Conservation (phyloP, 352 stramenopile genomes). For the Globisporangium lucens region DNA sequence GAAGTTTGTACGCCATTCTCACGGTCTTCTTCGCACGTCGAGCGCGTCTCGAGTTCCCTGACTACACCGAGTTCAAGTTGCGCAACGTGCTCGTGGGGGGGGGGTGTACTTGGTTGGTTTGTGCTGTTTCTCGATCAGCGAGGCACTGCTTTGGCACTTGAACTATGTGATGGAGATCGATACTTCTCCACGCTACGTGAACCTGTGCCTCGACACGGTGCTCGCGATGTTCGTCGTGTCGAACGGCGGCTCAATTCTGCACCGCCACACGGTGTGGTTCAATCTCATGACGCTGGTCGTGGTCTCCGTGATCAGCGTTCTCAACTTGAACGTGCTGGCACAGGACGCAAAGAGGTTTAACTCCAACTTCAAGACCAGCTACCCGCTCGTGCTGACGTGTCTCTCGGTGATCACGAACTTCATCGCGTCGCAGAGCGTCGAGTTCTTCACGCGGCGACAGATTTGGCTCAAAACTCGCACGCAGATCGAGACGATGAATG, state of each 20-base stretch:
- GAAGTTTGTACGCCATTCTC: conserved; percentile 27
- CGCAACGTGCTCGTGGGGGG: conserved; percentile 53
- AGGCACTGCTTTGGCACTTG: conserved; percentile 53
- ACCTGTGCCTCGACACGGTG: conserved; percentile 77
- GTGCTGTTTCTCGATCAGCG: conserved; percentile 41
- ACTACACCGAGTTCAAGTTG: conserved; percentile 58
- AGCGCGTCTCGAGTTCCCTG: conserved; percentile 43
- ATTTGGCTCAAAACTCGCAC: conserved; percentile 86
- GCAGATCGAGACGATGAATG: conserved; percentile 82
- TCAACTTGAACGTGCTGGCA: conserved; percentile 44
- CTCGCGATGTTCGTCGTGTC: conserved; percentile 85
- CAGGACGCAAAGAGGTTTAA: conserved; percentile 59
- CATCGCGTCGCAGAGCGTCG: conserved; percentile 72
- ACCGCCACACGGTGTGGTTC: conserved; percentile 61
- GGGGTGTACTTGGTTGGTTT: conserved; percentile 59
- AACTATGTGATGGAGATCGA: conserved; percentile 59
- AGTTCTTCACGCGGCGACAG: conserved; percentile 81
- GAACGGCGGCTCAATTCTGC: conserved; percentile 74
- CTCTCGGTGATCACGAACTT: conserved; percentile 78
- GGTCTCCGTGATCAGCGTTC: conserved; percentile 40
- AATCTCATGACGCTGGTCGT: conserved; percentile 55
- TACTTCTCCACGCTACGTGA: conserved; percentile 64
- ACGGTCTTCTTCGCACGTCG: conserved; percentile 28
- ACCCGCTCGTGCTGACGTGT: conserved; percentile 77
- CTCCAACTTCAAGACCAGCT: conserved; percentile 76